A percentile compares a stretch with the other conserved stretches of the same genome.
These are phyloP conservation scores for Xylaria intraflava DNA, from an alignment of 495 filamentous ascomycete genomes.

Conservation along the genomic window DNA sequence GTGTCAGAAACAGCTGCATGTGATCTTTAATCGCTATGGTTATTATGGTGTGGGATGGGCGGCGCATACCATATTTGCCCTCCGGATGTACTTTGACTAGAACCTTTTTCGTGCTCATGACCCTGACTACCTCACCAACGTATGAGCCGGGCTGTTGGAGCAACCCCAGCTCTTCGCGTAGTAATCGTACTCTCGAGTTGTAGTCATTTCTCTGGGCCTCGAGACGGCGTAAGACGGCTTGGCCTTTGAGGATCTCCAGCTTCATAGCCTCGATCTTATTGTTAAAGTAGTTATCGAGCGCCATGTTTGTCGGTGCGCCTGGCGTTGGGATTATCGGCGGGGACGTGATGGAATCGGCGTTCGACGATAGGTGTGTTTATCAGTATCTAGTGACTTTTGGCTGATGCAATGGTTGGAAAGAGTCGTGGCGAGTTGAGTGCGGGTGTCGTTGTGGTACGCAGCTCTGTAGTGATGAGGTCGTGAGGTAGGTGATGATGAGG, in stretches of 20 bases:
- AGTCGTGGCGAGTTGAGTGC: not conserved
- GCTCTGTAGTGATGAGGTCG: not conserved
- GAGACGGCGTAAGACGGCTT: slow-evolving; percentile 86
- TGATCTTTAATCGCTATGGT: too few species aligned
- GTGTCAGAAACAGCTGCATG: slow-evolving; percentile 8
- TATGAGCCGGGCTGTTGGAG: slow-evolving; percentile 97
- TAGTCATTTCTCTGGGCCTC: slow-evolving; percentile 99
- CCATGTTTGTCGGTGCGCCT: slow-evolving; percentile 59
- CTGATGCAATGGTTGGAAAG: not conserved
- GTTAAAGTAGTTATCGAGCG: slow-evolving; percentile 97
- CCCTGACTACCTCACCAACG: slow-evolving; percentile 97
- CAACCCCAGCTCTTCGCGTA: slow-evolving; percentile 92
- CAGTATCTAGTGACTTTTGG: not conserved
- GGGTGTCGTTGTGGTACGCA: not conserved
- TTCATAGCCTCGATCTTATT: slow-evolving; percentile 99
- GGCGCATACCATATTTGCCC: slow-evolving; percentile 89
- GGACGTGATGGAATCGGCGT: not conserved
- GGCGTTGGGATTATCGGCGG: slow-evolving; percentile 8
- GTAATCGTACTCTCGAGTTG: slow-evolving; percentile 92
- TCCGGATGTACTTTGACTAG: slow-evolving; percentile 98
- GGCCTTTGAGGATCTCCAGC: slow-evolving; percentile 97
- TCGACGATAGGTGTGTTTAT: not conserved
- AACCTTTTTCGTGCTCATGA: slow-evolving; percentile 99
- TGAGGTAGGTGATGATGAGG: slow-evolving; percentile 7
- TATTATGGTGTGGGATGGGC: slow-evolving; percentile 1